Conservation (phyloP, 2,329 filamentous ascomycete genomes). For the Talaromyces sp. region DNA sequence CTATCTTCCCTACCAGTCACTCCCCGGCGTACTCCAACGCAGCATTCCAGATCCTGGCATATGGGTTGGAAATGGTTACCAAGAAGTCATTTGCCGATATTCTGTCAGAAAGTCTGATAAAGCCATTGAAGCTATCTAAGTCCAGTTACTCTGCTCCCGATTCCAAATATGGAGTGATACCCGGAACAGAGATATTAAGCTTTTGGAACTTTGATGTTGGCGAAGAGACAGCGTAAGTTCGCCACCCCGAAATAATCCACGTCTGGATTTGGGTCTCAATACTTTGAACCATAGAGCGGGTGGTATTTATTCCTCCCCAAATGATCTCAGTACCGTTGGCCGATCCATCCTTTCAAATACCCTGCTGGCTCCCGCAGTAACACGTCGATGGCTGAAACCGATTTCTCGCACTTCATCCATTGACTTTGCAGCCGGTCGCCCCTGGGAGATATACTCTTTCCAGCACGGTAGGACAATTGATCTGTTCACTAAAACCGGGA, state of each 20-base stretch:
- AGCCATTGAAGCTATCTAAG: conserved; percentile 45
- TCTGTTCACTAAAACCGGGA: conserved; percentile 30
- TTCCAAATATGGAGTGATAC: conserved; percentile 37
- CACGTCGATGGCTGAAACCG: conserved; percentile 52
- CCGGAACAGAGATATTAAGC: conserved; percentile 28
- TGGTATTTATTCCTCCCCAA: conserved; percentile 49
- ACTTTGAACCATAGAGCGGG: conserved; percentile 35
- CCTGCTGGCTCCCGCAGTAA: conserved; percentile 38
- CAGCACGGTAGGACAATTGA: conserved; percentile 20
- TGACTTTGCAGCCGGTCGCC: conserved; percentile 43
- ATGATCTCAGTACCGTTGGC: conserved; percentile 49
- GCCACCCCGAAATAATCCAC: background rate
- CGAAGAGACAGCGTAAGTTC: conserved; percentile 45
- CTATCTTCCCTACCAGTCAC: conserved; percentile 35
- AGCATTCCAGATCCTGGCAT: conserved; percentile 40
- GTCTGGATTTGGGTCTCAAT: background rate
- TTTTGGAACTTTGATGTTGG: conserved; percentile 43
- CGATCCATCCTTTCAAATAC: conserved; percentile 46
- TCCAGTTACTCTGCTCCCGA: conserved; percentile 26
- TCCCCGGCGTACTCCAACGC: conserved; percentile 41
- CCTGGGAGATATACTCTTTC: conserved; percentile 47
- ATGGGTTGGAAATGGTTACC: conserved; percentile 45
- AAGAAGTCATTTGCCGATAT: conserved; percentile 39
- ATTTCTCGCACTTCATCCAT: conserved; percentile 42
- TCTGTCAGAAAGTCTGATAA: conserved; percentile 40